phyloP scores from a whole-genome alignment of 257 asterid species.

The Primulina huaijiensis region DNA sequence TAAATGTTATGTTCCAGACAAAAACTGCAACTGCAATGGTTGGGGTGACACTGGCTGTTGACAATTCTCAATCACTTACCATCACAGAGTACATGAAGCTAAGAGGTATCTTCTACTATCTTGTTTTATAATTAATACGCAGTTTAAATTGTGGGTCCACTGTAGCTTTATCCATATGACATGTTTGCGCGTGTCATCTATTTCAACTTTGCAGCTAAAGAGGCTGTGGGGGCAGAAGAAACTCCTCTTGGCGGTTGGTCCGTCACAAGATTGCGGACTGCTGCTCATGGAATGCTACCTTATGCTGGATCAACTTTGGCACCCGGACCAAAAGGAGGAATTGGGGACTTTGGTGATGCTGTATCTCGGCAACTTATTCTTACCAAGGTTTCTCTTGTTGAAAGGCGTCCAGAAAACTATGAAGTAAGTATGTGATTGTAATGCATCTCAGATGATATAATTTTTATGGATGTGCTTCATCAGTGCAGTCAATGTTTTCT shows the following conservation, averaged over 20 bases:
- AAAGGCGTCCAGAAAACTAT: constrained; percentile 96
- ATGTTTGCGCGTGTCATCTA: constrained; percentile 18
- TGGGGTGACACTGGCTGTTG: constrained; percentile 75
- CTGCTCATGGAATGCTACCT: constrained; percentile 88
- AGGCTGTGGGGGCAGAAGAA: constrained; percentile 98
- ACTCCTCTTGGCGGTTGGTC: constrained; percentile 95
- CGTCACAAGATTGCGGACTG: constrained; percentile 90
- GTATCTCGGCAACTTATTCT: constrained; percentile 95
- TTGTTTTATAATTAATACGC: constrained; percentile 8
- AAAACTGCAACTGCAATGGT: constrained; percentile 86
- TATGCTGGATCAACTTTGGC: constrained; percentile 70
- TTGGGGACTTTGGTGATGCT: constrained; percentile 92
- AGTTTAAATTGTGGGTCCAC: constrained; percentile 5
- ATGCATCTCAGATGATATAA: constrained; percentile 24
- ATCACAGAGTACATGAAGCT: constrained; percentile 66
- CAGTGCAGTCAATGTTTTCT: constrained; percentile 19
- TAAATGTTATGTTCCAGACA: constrained; percentile 52
- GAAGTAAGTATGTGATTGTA: constrained; percentile 62
- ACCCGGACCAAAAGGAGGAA: constrained; percentile 95
- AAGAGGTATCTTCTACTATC: constrained; percentile 61
- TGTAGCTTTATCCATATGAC: constrained; percentile 13
- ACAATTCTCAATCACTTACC: constrained; percentile 69
- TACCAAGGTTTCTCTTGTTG: constrained; percentile 85
- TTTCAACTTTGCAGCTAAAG: constrained; percentile 57
- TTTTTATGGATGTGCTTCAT: constrained; percentile 14